Conservation (phyloP, 257 asterid genomes). For the Jacaranda copaia region DNA sequence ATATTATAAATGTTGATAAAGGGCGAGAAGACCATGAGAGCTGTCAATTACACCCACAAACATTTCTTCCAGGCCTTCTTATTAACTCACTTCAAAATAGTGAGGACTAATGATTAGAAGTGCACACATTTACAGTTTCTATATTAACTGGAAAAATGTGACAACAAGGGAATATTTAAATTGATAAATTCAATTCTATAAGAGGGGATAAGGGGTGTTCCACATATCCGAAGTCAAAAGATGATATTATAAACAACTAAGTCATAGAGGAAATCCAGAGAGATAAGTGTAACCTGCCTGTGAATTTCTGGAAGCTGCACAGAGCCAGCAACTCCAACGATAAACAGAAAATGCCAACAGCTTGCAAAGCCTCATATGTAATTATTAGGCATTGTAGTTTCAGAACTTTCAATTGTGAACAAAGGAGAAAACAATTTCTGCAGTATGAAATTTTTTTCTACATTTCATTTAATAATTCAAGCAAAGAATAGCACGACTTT, state of each 20-base stretch:
- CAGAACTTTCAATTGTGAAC: constrained; percentile 55
- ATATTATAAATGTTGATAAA: background rate
- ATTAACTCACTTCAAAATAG: constrained; percentile 3
- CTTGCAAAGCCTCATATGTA: constrained; percentile 74
- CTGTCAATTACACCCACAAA: constrained; percentile 8
- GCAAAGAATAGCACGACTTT: too few species aligned
- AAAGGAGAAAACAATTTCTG: too few species aligned
- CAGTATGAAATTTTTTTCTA: too few species aligned
- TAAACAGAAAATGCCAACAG: constrained; percentile 68
- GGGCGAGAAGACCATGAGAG: constrained; percentile 4
- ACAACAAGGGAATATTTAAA: background rate
- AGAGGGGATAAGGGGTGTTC: too few species aligned
- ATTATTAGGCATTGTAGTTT: constrained; percentile 78
- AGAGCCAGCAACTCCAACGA: constrained; percentile 76
- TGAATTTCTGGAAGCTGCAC: constrained; percentile 80
- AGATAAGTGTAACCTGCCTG: constrained; percentile 67
- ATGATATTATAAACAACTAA: constrained; percentile 14
- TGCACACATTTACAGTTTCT: background rate
- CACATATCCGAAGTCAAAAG: constrained; percentile 7
- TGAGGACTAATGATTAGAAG: constrained; percentile 30
- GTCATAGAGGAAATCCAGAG: constrained; percentile 23
- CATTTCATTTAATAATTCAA: too few species aligned
- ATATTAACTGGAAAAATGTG: constrained; percentile 2
- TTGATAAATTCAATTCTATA: constrained; percentile 7
- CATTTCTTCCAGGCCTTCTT: constrained; percentile 25